Conservation (phyloP, 495 filamentous ascomycete genomes). For the Talaromyces wortmannii region DNA sequence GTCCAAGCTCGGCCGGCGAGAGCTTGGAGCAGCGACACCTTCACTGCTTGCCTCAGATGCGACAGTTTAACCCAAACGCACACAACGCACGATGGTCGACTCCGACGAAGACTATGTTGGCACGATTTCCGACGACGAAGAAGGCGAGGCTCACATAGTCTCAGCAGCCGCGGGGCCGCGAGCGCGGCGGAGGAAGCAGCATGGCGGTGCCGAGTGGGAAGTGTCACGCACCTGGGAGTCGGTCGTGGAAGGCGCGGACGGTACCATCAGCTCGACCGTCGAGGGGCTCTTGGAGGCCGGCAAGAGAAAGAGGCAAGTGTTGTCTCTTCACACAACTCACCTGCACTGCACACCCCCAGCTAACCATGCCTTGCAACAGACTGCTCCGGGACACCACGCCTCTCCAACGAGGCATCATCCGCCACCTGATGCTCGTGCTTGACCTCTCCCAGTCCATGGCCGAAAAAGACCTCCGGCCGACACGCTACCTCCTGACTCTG, state of each 20-base stretch:
- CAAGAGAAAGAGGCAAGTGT: slow-evolving; percentile 58
- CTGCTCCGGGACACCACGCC: slow-evolving; percentile 88
- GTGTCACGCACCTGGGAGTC: slow-evolving; percentile 56
- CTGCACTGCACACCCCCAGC: too few relatives aligned
- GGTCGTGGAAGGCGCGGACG: slow-evolving; percentile 65
- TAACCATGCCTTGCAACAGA: slow-evolving; percentile 27
- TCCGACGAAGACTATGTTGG: slow-evolving; percentile 83
- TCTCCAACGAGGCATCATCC: slow-evolving; percentile 91
- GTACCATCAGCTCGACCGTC: slow-evolving; percentile 63
- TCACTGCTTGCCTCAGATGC: not conserved
- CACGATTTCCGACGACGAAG: slow-evolving; percentile 75
- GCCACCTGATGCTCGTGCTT: slow-evolving; percentile 85
- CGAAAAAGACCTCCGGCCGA: slow-evolving; percentile 91
- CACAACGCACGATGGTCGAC: slow-evolving; percentile 26
- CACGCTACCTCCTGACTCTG: slow-evolving; percentile 71
- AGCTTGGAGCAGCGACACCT: not conserved
- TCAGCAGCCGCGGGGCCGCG: slow-evolving; percentile 26
- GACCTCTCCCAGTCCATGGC: slow-evolving; percentile 90
- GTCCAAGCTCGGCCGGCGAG: too few relatives aligned
- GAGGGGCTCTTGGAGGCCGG: slow-evolving; percentile 62
- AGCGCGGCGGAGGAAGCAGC: slow-evolving; percentile 39
- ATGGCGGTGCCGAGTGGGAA: slow-evolving; percentile 52
- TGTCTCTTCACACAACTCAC: too few relatives aligned
- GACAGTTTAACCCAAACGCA: not conserved
- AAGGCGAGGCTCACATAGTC: slow-evolving; percentile 48